Evolutionary conservation across 2,329 filamentous ascomycete genomes (phyloP).

Genomic region (Aspergillus sp.): DNA sequence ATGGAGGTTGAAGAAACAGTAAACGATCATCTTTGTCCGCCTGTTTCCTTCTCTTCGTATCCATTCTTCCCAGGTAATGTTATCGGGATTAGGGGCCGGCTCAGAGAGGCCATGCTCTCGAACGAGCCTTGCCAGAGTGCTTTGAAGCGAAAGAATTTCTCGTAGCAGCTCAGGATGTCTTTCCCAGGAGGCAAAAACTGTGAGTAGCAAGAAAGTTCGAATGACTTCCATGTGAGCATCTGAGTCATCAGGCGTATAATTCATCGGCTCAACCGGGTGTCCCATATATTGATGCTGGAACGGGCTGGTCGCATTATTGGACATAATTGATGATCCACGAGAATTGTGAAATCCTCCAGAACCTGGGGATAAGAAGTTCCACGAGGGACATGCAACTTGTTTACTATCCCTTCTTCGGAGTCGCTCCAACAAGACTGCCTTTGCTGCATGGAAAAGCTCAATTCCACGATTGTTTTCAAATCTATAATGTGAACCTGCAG

Average conservation of each 20-base stretch:
- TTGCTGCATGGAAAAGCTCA: conserved; percentile 54
- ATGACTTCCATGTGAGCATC: conserved; percentile 48
- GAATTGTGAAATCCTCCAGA: conserved; percentile 34
- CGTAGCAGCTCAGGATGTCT: conserved; percentile 53
- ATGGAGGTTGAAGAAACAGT: conserved; percentile 57
- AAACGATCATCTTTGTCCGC: conserved; percentile 53
- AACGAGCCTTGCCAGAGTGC: conserved; percentile 51
- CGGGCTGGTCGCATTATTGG: conserved; percentile 39
- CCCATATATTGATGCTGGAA: conserved; percentile 36
- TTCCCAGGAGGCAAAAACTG: conserved; percentile 57
- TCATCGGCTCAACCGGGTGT: conserved; percentile 27
- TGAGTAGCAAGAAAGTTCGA: conserved; percentile 49
- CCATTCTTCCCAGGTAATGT: conserved; percentile 53
- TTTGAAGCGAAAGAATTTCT: conserved; percentile 54
- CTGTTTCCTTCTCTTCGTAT: conserved; percentile 48
- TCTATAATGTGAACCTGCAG: conserved; percentile 46
- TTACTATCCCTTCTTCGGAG: conserved; percentile 48
- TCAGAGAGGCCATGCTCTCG: conserved; percentile 49
- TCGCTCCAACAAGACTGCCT: conserved; percentile 49
- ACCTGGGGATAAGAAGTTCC: conserved; percentile 36
- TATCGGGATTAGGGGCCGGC: conserved; percentile 23
- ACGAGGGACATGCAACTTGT: conserved; percentile 36
- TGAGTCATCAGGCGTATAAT: conserved; percentile 36
- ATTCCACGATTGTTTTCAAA: conserved; percentile 49
- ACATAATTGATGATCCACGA: conserved; percentile 36